These are phyloP conservation scores for Cladosporium sp. DNA, from an alignment of 2,329 filamentous ascomycete genomes.

Conservation along the genomic window DNA sequence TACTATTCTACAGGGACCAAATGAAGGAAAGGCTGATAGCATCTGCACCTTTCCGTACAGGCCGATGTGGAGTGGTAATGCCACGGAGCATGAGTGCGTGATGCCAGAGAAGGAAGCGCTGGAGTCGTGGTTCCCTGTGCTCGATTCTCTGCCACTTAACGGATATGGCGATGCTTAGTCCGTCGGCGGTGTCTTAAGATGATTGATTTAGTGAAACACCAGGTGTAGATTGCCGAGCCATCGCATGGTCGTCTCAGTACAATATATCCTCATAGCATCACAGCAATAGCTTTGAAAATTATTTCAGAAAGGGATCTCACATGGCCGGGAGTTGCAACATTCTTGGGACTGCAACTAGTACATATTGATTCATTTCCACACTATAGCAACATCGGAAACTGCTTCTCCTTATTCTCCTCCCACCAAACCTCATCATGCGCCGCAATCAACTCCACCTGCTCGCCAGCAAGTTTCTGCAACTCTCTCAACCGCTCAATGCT, in stretches of 20 bases:
- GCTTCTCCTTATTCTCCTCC: conserved; percentile 25
- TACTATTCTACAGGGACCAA: conserved; percentile 16
- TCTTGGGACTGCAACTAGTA: no score
- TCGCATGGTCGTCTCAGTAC: no score
- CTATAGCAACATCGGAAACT: conserved; percentile 19
- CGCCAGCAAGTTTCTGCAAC: conserved; percentile 29
- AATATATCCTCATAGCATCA: no score
- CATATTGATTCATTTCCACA: no score
- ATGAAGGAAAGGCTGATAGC: conserved; percentile 15
- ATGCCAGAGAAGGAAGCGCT: conserved; percentile 16
- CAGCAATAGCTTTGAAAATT: no score
- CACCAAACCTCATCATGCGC: conserved; percentile 50
- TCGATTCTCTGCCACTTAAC: conserved; percentile 15
- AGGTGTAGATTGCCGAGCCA: no score
- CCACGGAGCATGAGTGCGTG: conserved; percentile 5
- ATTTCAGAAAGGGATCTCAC: no score
- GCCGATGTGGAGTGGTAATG: conserved; percentile 14
- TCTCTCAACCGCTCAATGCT: conserved; percentile 41
- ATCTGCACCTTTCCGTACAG: conserved; percentile 19
- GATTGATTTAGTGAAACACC: no score
- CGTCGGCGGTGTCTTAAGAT: neutral
- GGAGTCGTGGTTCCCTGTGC: conserved; percentile 17
- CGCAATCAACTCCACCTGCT: conserved; percentile 48
- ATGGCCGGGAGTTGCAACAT: no score
- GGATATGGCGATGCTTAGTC: conserved; percentile 18